Evolutionary conservation across 257 asterid species (phyloP).

Genomic region (Nemophila menziesii): DNA sequence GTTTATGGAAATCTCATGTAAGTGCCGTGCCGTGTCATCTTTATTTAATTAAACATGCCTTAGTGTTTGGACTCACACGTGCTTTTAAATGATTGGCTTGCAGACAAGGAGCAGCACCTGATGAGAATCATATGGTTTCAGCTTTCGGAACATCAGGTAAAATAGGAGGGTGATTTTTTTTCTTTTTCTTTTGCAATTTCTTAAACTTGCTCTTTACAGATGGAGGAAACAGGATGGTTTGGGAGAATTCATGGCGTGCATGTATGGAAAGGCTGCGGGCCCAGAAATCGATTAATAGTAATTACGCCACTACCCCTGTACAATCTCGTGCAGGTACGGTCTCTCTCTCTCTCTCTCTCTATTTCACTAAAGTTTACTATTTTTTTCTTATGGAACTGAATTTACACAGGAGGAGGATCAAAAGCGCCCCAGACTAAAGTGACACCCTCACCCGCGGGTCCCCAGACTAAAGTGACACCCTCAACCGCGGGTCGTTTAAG

Average conservation of each 20-base stretch:
- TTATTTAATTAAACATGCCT: no score
- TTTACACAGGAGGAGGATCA: conserved; percentile 49
- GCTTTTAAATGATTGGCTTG: conserved; percentile 17
- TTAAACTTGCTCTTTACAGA: conserved; percentile 24
- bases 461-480: conserved; percentile 42
- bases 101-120: conserved; percentile 96
- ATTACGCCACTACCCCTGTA: conserved; percentile 39
- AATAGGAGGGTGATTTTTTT: conserved; percentile 1
- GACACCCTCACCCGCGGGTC: conserved; percentile 38
- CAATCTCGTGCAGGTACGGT: conserved; percentile 54
- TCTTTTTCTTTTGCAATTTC: conserved; percentile 1
- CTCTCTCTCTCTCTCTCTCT: conserved; percentile 3
- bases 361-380: conserved; percentile 1
- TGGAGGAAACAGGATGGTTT: conserved; percentile 63
- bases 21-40: no score
- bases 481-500: conserved; percentile 37
- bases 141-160: conserved; percentile 66
- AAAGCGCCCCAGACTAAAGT: conserved; percentile 56
- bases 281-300: conserved; percentile 37
- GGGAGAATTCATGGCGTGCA: conserved; percentile 92
- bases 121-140: conserved; percentile 90
- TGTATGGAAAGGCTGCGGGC: conserved; percentile 57
- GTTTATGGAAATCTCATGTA: conserved; percentile 97
- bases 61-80: conserved; percentile 1
- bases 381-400: conserved; percentile 10